Evolutionary conservation across 441 rosid species (phyloP), one percentile per base, ranked within the genome.

Genomic region (Populus hybrid): DNA sequence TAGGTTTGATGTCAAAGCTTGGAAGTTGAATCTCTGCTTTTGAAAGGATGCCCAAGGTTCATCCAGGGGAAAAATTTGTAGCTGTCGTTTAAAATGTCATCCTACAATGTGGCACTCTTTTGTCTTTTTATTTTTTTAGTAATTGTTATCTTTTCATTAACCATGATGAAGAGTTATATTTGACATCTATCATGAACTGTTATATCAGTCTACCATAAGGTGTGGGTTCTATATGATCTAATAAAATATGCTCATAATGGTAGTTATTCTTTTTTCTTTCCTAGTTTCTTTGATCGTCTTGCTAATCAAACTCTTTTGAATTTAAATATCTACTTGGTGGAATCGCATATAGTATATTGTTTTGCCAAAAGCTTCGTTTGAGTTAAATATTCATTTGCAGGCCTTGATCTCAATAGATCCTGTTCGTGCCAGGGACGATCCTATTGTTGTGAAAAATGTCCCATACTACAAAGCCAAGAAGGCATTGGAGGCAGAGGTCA

Each of bases 391-490:
- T 74, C 69, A 65, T 82, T 82, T 71, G 70, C 89, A 95, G 98
- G 98, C 93, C 45, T 80, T 95, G 81, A 81, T 91, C 80, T 83
- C 95, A 81, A 76, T 95, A 63, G 97, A 95, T 88, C 97, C 97
- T 79, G 84, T 77, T 69, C 93, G 94, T 81, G 97, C 95, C 29
- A 85, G 86, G 77, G 93, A 93, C 24, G 99, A 93, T 84, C 94
- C 93, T 31, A 89, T 86, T 77, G 75, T 92, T 68, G 93, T 93
- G 77, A 95, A 90, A 82, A 93, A 92, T 79, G 76, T 95, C 29
- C 97, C 97, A 66, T 92, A 86, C 76, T 91, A 89, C 90, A 93
- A 88, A 81, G 97, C 97, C 63, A 93, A 87, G 83, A 92, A 92
- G 86, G 86, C 94, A 26, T 74, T 93, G 74, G 94, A 92, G 85